Evolutionary conservation across 345 rosid species (phyloP), one percentile per base, ranked within the genome.

Genomic region (Eucalyptus albens): DNA sequence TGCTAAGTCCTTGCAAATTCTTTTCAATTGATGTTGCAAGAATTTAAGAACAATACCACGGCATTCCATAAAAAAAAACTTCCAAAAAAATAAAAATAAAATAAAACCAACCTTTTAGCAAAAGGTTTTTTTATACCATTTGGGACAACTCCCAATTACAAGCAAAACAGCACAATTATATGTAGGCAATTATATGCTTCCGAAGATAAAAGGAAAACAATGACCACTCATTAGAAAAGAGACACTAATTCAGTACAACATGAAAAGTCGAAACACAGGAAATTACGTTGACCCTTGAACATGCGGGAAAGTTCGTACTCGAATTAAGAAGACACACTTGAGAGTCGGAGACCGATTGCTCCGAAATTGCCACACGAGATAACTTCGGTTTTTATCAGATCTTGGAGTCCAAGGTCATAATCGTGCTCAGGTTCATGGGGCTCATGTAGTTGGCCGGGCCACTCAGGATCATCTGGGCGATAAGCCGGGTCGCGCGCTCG

Each of bases 381-480:
- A 40, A 40, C 40, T 16, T 50, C 33, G 42, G 24, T 67, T 67
- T 67, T 80, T 6, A 47, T 89, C 86, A 92, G 89, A 51, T 33
- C 50, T 51, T 87, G 62, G 93, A 89, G 53, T 94, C 94, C 90
- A 94, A 45, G 89, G 93, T 92, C 90, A 94, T 86, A 87, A 93
- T 80, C 89, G 95, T 91, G 93, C 92, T 94, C 56, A 94, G 94
- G 60, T 94, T 94, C 94, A 94, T 93, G 6, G 96, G 96, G 88
- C 59, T 77, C 91, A 94, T 93, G 87, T 90, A 92, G 33, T 91
- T 62, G 53, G 56, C 13, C 83, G 90, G 21, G 50, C 94, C 94
- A 2, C 90, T 89, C 90, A 91, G 2, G 86, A 94, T 91, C 65
- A 45, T 89, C 11, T 50, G 67, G 31, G 89, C 94, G 11, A 94